Conservation (phyloP, 1,284 basidiomycete genomes). For the Crucibulum parvulum region DNA sequence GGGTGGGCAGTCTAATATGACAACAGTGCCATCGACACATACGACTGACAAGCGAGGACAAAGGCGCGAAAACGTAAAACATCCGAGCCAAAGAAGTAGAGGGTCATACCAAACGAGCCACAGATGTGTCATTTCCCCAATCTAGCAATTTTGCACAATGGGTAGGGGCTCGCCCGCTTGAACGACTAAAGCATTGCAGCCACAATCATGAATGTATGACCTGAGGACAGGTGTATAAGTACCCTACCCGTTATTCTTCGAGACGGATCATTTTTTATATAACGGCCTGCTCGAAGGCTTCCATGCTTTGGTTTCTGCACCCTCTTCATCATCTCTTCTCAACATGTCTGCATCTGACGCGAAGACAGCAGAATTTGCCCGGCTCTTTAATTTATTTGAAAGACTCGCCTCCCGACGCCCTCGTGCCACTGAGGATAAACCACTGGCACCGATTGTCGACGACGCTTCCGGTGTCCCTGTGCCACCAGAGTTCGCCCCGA, state of each 20-base stretch:
- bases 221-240: too few relatives aligned
- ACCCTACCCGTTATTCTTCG: too few relatives aligned
- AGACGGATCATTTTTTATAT: not conserved
- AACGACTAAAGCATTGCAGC: too few relatives aligned
- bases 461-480: constrained; percentile 39
- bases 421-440: constrained; percentile 19
- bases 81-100: too few relatives aligned
- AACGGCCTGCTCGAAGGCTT: constrained; percentile 8
- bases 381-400: constrained; percentile 61
- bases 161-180: too few relatives aligned
- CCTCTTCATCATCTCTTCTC: not conserved
- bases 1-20: not conserved
- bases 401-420: constrained; percentile 50
- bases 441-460: constrained; percentile 19
- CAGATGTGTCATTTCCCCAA: too few relatives aligned
- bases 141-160: too few relatives aligned
- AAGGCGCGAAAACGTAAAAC: too few relatives aligned
- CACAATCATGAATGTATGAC: too few relatives aligned
- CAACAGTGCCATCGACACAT: too few relatives aligned
- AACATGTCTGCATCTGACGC: constrained; percentile 22
- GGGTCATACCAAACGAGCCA: too few relatives aligned
- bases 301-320: not conserved
- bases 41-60: too few relatives aligned
- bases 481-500: constrained; percentile 52
- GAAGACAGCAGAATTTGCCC: constrained; percentile 56